These are phyloP conservation scores for Cucurbita pepo DNA, from an alignment of 306 rosid genomes.

Conservation along the genomic window DNA sequence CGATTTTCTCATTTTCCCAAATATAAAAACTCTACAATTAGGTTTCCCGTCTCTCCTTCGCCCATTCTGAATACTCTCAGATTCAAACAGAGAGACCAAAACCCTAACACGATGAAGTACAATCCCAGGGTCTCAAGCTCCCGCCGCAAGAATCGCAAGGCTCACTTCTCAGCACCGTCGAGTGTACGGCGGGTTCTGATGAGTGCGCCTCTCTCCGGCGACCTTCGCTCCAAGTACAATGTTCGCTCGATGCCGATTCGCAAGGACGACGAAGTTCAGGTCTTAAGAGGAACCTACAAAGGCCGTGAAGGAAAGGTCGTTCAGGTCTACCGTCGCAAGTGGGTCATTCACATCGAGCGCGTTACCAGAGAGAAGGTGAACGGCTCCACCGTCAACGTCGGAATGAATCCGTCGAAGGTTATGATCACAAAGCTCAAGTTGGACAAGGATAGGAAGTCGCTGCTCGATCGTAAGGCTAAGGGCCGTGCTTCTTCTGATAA, in stretches of 20 bases:
- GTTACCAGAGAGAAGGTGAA: slow-evolving; percentile 92
- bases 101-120: slow-evolving; percentile 48
- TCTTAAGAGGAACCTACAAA: slow-evolving; percentile 76
- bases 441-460: slow-evolving; percentile 79
- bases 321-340: slow-evolving; percentile 86
- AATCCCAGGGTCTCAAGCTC: slow-evolving; percentile 81
- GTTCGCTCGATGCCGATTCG: slow-evolving; percentile 84
- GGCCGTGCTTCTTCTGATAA: slow-evolving; percentile 92
- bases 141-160: slow-evolving; percentile 92
- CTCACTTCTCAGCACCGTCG: slow-evolving; percentile 91
- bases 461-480: slow-evolving; percentile 89
- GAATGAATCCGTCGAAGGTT: slow-evolving; percentile 67
- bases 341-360: slow-evolving; percentile 90
- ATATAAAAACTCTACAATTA: background rate
- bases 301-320: slow-evolving; percentile 92
- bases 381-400: slow-evolving; percentile 91
- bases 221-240: slow-evolving; percentile 78
- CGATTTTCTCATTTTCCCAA: background rate
- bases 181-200: slow-evolving; percentile 74
- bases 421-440: slow-evolving; percentile 64
- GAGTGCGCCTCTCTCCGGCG: slow-evolving; percentile 81
- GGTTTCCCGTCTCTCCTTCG: background rate
- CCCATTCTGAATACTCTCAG: no score
- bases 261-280: slow-evolving; percentile 89
- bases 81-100: background rate